Percentiles rank a stretch among this genome's conserved stretches.
Evolutionary conservation across 805 yeast genomes (phyloP).

Genomic region (Torulaspora delbrueckii): DNA sequence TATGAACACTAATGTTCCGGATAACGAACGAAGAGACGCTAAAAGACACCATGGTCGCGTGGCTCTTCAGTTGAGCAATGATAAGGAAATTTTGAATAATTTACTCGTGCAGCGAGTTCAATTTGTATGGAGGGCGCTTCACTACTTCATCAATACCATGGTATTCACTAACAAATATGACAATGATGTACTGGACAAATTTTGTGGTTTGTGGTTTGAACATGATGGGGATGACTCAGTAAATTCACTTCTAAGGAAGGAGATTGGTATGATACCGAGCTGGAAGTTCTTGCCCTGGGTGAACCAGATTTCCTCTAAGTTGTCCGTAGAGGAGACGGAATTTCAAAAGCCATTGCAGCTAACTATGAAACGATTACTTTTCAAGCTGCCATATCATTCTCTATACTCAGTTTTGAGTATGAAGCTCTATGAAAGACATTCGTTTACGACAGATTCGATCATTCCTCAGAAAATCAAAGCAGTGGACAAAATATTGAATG

Average conservation of each 20-base stretch:
- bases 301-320: conserved; percentile 71
- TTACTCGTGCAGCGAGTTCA: conserved; percentile 38
- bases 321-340: conserved; percentile 43
- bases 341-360: conserved; percentile 55
- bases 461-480: conserved; percentile 46
- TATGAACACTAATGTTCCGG: conserved; percentile 38
- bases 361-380: conserved; percentile 45
- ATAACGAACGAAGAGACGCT: conserved; percentile 49
- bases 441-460: conserved; percentile 35
- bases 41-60: conserved; percentile 48
- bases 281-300: conserved; percentile 73
- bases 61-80: conserved; percentile 45
- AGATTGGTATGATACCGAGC: conserved; percentile 46
- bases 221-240: conserved; percentile 44
- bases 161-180: conserved; percentile 40
- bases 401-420: conserved; percentile 59
- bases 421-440: conserved; percentile 40
- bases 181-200: conserved; percentile 62
- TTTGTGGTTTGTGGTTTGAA: conserved; percentile 81
- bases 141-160: conserved; percentile 56
- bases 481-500: conserved; percentile 46
- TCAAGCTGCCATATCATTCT: conserved; percentile 67
- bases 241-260: conserved; percentile 39
- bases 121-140: conserved; percentile 51
- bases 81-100: conserved; percentile 42